These are phyloP conservation scores for Poteriospumella lacustris DNA, from an alignment of 108 stramenopile species.

Conservation along the genomic window DNA sequence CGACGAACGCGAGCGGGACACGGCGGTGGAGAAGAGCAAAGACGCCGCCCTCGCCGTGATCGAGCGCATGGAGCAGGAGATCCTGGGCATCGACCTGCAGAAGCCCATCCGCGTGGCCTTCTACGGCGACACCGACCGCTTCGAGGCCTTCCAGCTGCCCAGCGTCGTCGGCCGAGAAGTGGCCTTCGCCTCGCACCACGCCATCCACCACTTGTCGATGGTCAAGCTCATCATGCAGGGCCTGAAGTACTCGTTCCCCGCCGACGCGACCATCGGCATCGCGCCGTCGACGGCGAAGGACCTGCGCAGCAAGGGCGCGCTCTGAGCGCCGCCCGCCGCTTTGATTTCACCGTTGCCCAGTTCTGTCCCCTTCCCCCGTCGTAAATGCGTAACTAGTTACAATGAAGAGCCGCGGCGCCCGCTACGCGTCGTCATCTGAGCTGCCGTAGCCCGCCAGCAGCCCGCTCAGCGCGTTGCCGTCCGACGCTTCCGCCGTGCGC, in stretches of 20 bases:
- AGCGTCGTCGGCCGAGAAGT: slow-evolving; percentile 70
- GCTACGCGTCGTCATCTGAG: too few relatives aligned
- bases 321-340: too few relatives aligned
- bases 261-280: not conserved
- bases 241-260: not conserved
- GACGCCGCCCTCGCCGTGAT: not conserved
- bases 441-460: too few relatives aligned
- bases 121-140: not conserved
- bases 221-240: slow-evolving; percentile 66
- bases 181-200: slow-evolving; percentile 81
- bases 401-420: too few relatives aligned
- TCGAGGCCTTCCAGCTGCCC: not conserved
- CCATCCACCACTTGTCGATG: slow-evolving; percentile 85
- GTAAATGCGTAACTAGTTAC: too few relatives aligned
- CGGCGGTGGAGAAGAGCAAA: not conserved
- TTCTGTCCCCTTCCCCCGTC: too few relatives aligned
- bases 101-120: not conserved
- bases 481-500: too few relatives aligned
- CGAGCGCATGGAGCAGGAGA: not conserved
- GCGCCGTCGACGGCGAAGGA: not conserved
- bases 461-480: too few relatives aligned
- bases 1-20: not conserved
- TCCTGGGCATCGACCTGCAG: not conserved
- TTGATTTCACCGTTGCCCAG: too few relatives aligned
- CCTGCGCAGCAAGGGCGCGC: too few relatives aligned